Percentiles rank a stretch among this genome's conserved stretches.
phyloP scores from a whole-genome alignment of 495 filamentous ascomycete species.

The Talaromyces ruber region DNA sequence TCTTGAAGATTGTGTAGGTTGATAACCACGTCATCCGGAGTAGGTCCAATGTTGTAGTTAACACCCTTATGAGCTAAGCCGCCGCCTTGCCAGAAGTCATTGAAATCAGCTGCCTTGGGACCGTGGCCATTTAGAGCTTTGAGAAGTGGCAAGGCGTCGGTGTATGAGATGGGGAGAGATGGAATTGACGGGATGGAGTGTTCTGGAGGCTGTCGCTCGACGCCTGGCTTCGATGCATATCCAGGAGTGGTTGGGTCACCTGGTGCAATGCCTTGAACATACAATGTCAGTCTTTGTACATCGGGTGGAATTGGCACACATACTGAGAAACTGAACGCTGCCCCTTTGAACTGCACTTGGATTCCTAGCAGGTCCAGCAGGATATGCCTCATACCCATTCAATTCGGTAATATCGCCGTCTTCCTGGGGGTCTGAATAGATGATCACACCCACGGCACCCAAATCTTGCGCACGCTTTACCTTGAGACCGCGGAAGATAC shows the following conservation, averaged over 20 bases:
- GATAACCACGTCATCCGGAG: slow-evolving; percentile 63
- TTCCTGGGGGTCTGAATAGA: slow-evolving; percentile 85
- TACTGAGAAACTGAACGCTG: slow-evolving; percentile 78
- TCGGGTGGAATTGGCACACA: slow-evolving; percentile 10
- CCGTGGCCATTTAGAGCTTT: slow-evolving; percentile 86
- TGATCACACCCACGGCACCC: slow-evolving; percentile 78
- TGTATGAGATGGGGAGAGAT: slow-evolving; percentile 85
- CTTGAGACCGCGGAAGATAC: slow-evolving; percentile 83
- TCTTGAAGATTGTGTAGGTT: slow-evolving; percentile 85
- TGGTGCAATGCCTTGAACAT: slow-evolving; percentile 43
- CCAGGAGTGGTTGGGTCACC: slow-evolving; percentile 82
- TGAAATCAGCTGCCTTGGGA: slow-evolving; percentile 68
- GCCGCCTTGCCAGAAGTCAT: slow-evolving; percentile 59
- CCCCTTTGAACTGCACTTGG: slow-evolving; percentile 87
- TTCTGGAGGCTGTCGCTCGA: slow-evolving; percentile 63
- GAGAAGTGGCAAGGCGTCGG: slow-evolving; percentile 76
- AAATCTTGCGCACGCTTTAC: slow-evolving; percentile 87
- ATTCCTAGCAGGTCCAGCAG: slow-evolving; percentile 78
- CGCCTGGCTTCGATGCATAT: slow-evolving; percentile 87
- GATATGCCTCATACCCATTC: slow-evolving; percentile 74
- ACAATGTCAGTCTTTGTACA: slow-evolving; percentile 1
- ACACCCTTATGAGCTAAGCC: slow-evolving; percentile 78
- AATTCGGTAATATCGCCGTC: slow-evolving; percentile 75
- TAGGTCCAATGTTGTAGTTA: slow-evolving; percentile 85
- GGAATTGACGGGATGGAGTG: slow-evolving; percentile 73